These are phyloP conservation scores for Sutorius eximius DNA, from an alignment of 1,284 basidiomycete genomes.

Conservation along the genomic window DNA sequence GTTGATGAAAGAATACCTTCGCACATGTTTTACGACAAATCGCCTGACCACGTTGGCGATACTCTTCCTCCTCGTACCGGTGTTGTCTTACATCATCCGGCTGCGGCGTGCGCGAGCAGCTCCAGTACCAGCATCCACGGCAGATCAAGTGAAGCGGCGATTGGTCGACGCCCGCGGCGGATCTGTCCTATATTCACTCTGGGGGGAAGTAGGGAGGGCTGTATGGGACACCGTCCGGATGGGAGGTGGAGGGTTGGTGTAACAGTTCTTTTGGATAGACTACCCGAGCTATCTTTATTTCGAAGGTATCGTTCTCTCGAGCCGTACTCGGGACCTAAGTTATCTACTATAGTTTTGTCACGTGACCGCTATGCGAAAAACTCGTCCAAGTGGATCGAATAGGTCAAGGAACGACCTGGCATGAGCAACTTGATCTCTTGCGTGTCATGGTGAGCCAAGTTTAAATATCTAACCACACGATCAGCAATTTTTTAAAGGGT, in stretches of 20 bases:
- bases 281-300: constrained; percentile 23
- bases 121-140: constrained; percentile 39
- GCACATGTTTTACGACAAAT: constrained; percentile 48
- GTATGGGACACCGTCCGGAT: constrained; percentile 69
- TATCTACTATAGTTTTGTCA: constrained; percentile 5
- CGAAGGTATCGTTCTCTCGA: background rate
- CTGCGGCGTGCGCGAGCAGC: constrained; percentile 39
- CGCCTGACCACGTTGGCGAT: constrained; percentile 49
- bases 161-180: constrained; percentile 43
- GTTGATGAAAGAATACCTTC: constrained; percentile 47
- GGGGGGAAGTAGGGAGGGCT: constrained; percentile 55
- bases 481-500: constrained; percentile 58
- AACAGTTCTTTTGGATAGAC: background rate
- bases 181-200: constrained; percentile 44
- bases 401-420: constrained; percentile 29
- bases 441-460: constrained; percentile 43
- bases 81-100: constrained; percentile 58
- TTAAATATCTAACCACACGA: background rate
- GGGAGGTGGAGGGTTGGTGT: constrained; percentile 75
- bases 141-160: constrained; percentile 57
- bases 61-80: constrained; percentile 60
- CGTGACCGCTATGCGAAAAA: constrained; percentile 21
- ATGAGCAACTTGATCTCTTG: constrained; percentile 73
- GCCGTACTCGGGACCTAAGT: background rate
- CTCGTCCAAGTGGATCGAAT: background rate